These are phyloP conservation scores for Hanseniaspora clermontiae DNA, from an alignment of 805 yeast species.

Conservation along the genomic window DNA sequence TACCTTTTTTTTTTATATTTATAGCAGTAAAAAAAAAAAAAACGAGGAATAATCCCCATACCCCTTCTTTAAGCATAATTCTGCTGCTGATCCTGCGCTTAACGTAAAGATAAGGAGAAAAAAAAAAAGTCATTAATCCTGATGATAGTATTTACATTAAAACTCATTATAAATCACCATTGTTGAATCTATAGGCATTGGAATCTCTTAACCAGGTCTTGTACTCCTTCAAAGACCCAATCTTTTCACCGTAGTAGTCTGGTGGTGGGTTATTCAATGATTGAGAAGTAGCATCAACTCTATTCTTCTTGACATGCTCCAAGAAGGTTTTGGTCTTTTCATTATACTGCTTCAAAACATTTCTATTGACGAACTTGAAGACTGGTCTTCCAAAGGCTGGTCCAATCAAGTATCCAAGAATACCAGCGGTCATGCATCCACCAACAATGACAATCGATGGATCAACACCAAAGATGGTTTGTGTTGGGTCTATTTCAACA, in stretches of 20 bases:
- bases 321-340: constrained; percentile 63
- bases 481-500: constrained; percentile 77
- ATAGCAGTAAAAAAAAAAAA: no score
- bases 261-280: constrained; percentile 90
- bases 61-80: no score
- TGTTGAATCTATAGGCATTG: constrained; percentile 74
- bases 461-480: constrained; percentile 75
- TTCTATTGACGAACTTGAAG: constrained; percentile 38
- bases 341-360: constrained; percentile 36
- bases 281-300: constrained; percentile 89
- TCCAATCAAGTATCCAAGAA: constrained; percentile 68
- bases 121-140: neutral
- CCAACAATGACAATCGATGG: constrained; percentile 72
- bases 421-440: constrained; percentile 59
- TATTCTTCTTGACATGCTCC: constrained; percentile 55
- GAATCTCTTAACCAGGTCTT: constrained; percentile 95
- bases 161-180: constrained; percentile 42
- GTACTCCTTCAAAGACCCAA: constrained; percentile 71
- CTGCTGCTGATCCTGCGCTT: no score
- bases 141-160: neutral
- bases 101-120: neutral
- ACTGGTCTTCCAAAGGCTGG: constrained; percentile 60
- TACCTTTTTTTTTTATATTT: no score
- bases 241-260: constrained; percentile 96
- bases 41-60: no score